A percentile compares a stretch with the other conserved stretches of the same genome.
Evolutionary conservation across 2,329 filamentous ascomycete genomes (phyloP).

Genomic region (Ascosphaera acerosa): DNA sequence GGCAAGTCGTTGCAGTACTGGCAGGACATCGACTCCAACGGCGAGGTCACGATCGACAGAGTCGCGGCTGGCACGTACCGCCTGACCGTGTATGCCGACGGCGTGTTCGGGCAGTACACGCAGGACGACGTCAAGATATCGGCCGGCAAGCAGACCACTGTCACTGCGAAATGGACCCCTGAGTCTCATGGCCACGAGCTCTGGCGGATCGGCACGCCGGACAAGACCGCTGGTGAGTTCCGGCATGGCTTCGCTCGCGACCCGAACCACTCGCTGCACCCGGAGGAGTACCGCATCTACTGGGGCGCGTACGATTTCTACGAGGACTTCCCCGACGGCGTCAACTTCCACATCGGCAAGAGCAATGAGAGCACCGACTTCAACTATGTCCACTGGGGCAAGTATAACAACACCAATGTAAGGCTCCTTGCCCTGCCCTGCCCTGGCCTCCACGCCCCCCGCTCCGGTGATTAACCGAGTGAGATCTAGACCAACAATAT

Average conservation of each 20-base stretch:
- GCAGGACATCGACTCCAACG: constrained; percentile 25
- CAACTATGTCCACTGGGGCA: constrained; percentile 42
- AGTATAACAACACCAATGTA: constrained; percentile 34
- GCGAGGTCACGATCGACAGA: constrained; percentile 26
- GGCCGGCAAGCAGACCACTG: constrained; percentile 16
- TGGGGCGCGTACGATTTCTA: constrained; percentile 35
- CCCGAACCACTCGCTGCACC: constrained; percentile 23
- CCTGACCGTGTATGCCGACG: constrained; percentile 36
- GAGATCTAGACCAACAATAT: constrained; percentile 11
- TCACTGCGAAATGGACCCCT: constrained; percentile 23
- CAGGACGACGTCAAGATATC: constrained; percentile 26
- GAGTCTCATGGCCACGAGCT: constrained; percentile 33
- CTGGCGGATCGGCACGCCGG: constrained; percentile 36
- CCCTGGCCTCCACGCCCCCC: constrained; percentile 9
- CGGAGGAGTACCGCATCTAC: constrained; percentile 35
- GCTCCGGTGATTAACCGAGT: constrained; percentile 20
- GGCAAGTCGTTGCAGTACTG: constrained; percentile 39
- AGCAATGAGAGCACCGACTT: constrained; percentile 25
- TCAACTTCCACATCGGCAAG: constrained; percentile 31
- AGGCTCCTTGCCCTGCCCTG: no score
- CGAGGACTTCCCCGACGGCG: constrained; percentile 31
- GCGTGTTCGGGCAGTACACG: constrained; percentile 33
- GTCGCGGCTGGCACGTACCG: constrained; percentile 34
- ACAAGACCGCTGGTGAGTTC: constrained; percentile 35
- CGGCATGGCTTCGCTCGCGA: constrained; percentile 29